These are phyloP conservation scores for Brasenia schreberi DNA, from an alignment of 164 flowering plant species.

Conservation along the genomic window DNA sequence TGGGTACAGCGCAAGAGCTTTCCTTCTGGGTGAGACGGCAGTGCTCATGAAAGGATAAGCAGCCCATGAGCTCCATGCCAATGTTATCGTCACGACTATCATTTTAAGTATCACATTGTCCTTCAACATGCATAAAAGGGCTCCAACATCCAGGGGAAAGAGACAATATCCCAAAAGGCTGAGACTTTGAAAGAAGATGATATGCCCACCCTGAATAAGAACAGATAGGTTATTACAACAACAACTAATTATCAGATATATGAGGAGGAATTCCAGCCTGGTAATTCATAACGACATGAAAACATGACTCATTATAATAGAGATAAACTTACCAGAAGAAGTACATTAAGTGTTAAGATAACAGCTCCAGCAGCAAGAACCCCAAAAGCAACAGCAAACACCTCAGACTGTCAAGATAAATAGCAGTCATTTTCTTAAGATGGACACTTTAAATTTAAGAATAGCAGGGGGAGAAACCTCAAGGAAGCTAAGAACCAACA, in stretches of 20 bases:
- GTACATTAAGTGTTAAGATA: constrained; percentile 80
- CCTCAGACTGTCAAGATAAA: constrained; percentile 61
- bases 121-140: constrained; percentile 73
- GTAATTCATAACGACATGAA: background rate
- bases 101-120: constrained; percentile 68
- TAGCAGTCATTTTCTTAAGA: background rate
- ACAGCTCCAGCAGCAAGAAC: constrained; percentile 94
- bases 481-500: no score
- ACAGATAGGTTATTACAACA: background rate
- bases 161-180: constrained; percentile 94
- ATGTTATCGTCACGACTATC: constrained; percentile 62
- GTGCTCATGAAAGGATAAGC: constrained; percentile 99
- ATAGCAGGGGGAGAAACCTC: no score
- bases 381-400: constrained; percentile 97
- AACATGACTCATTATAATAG: background rate
- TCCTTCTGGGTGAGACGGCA: constrained; percentile 88
- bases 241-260: no score
- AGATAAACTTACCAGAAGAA: constrained; percentile 54
- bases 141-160: constrained; percentile 84
- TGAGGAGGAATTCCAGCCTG: background rate
- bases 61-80: constrained; percentile 99
- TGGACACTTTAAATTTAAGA: no score
- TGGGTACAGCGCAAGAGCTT: constrained; percentile 96
- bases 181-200: constrained; percentile 91
- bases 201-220: constrained; percentile 74